A percentile compares a stretch with the other conserved stretches of the same genome.
These are phyloP conservation scores for Apiospora phragmitis DNA, from an alignment of 2,329 filamentous ascomycete genomes.

Conservation along the genomic window DNA sequence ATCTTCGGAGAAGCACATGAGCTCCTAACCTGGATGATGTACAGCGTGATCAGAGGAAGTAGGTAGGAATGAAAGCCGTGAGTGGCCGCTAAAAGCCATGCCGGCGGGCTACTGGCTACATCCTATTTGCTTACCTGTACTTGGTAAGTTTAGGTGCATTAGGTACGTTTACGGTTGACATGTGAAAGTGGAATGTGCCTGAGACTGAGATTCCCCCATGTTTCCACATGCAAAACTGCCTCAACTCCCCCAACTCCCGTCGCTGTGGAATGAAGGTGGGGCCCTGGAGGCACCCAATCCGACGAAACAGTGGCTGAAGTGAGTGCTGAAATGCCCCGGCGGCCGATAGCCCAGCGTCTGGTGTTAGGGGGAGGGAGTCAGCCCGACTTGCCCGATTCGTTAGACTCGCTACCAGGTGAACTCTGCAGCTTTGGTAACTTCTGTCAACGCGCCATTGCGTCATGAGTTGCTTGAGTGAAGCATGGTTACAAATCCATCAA, in stretches of 20 bases:
- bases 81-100: constrained; percentile 6
- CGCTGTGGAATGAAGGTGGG: background rate
- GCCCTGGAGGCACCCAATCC: background rate
- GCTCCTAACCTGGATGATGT: background rate
- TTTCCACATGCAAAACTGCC: background rate
- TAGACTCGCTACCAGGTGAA: background rate
- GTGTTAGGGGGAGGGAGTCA: background rate
- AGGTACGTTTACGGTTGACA: constrained; percentile 9
- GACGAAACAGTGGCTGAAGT: background rate
- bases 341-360: background rate
- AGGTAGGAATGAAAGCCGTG: constrained; percentile 6
- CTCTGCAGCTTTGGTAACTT: background rate
- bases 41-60: background rate
- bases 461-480: background rate
- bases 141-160: background rate
- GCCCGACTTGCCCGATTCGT: background rate
- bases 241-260: constrained; percentile 2
- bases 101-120: background rate
- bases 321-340: background rate
- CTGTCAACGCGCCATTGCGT: background rate
- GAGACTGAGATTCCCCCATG: background rate
- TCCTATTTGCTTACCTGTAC: background rate
- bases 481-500: background rate
- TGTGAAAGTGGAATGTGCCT: constrained; percentile 11
- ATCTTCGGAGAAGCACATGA: constrained; percentile 5